phyloP scores from a whole-genome alignment of 208 protist species.

The Crithidia mellificae region DNA sequence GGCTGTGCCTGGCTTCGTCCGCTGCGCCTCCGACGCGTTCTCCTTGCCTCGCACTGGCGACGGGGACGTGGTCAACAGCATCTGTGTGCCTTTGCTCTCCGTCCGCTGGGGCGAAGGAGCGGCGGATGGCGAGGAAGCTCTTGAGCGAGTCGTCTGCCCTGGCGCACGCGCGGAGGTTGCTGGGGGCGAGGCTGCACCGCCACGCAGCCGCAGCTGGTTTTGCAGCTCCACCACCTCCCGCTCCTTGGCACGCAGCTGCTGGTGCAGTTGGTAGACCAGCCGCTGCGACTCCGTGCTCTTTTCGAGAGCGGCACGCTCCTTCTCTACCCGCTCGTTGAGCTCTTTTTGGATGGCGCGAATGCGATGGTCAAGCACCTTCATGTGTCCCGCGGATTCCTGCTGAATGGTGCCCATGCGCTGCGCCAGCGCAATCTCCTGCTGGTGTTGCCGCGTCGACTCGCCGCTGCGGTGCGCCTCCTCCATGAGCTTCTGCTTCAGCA shows the following conservation, averaged over 20 bases:
- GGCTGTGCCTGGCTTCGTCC: neutral
- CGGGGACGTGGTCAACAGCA: conserved; percentile 29
- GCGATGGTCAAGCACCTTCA: conserved; percentile 63
- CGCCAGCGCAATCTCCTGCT: conserved; percentile 80
- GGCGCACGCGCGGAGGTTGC: neutral
- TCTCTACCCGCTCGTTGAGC: conserved; percentile 62
- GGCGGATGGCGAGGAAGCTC: neutral
- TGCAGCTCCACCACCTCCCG: conserved; percentile 65
- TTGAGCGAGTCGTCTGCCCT: neutral
- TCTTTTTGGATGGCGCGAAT: conserved; percentile 73
- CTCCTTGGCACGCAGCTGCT: conserved; percentile 70
- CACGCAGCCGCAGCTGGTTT: conserved; percentile 31
- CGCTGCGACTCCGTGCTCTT: conserved; percentile 75
- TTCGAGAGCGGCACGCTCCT: conserved; percentile 63
- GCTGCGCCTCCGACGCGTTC: neutral
- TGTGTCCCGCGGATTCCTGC: conserved; percentile 63
- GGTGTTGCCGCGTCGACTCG: conserved; percentile 49
- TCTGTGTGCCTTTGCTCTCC: conserved; percentile 48
- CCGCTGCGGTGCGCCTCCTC: conserved; percentile 65
- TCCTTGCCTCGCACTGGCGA: conserved; percentile 11
- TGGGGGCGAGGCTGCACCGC: neutral
- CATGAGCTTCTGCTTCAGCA: conserved; percentile 78
- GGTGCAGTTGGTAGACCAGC: conserved; percentile 72
- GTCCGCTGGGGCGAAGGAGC: neutral
- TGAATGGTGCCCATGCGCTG: conserved; percentile 84